Conservation (phyloP, 192 early-diverging fungal genomes). For the Backusella psychrophila region DNA sequence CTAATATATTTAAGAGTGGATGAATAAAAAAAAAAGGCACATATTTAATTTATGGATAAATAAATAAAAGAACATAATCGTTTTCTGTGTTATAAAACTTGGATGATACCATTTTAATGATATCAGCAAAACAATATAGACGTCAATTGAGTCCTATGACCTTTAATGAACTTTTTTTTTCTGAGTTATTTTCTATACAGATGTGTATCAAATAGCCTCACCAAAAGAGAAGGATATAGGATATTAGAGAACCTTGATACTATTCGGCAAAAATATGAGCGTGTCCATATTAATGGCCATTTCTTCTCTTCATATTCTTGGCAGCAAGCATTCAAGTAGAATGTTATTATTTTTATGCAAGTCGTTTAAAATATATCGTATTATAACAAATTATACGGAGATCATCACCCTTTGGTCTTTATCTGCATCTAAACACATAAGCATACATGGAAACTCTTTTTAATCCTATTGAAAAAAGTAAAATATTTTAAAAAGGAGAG, state of each 20-base stretch:
- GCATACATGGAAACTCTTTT: not conserved
- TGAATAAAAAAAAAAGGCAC: not conserved
- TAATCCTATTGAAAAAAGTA: not conserved
- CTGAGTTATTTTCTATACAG: not conserved
- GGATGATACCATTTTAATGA: not conserved
- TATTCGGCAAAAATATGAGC: too few relatives aligned
- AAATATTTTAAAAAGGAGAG: not conserved
- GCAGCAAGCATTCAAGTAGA: too few relatives aligned
- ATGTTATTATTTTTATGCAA: not conserved
- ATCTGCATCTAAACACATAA: not conserved
- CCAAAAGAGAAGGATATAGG: too few relatives aligned
- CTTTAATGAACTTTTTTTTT: not conserved
- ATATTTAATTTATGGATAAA: not conserved
- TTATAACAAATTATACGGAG: not conserved
- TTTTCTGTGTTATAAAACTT: not conserved
- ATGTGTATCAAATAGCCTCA: not conserved
- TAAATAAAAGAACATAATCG: not conserved
- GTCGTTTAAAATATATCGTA: not conserved
- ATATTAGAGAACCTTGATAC: too few relatives aligned
- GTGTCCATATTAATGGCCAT: too few relatives aligned
- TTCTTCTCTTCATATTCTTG: too few relatives aligned
- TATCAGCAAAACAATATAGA: not conserved
- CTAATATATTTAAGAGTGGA: not conserved
- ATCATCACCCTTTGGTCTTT: not conserved
- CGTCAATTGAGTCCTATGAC: not conserved